Evolutionary conservation across 176 grass and related monocot genomes (phyloP), one percentile per base, ranked within the genome.

Genomic region (Pontederia paniculata): DNA sequence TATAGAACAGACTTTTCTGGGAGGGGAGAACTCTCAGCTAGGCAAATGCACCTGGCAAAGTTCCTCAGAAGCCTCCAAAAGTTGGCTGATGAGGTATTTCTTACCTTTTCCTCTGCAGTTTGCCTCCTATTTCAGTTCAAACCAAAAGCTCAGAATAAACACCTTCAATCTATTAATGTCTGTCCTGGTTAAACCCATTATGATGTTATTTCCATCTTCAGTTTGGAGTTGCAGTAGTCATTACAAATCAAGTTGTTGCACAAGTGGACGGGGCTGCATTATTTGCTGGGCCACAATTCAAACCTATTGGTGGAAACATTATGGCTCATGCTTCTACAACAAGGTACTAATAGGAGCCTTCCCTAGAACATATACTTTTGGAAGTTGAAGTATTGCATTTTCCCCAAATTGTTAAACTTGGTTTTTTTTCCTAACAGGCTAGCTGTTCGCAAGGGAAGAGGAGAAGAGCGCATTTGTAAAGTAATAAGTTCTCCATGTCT

Each of bases 1-100:
- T 97, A 90, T 77, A 80, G 80, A 76, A 90, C 83, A 64, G 83
- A 97, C 81, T 97, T 97, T 79, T 97, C 86, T 25, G 91, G 91
- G 74, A 67, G 91, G 76, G 91, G 91, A 55, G 86, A 98, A 61
- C 62, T 91, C 51, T 98, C 93, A 15, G 91, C 91, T 2, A 87
- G 93, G 71, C 86, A 98, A 82, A 91, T 98, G 93, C 83, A 97
- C 70, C 79, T 88, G 70, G 86, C 93, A 11, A 97, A 91, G 66
- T 97, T 97, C 57, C 65, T 90, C 25, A 84, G 93, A 44, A 97
- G 93, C 62, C 91, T 97, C 54, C 86, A 91, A 66, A 97, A 97
- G 45, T 77, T 91, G 74, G 86, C 80, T 16, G 93, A 97, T 48
- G 86, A 89, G 82, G 91, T 89, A 12, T 48, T 71, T 12, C 70